Evolutionary conservation across 345 rosid species (phyloP).

Genomic region (Physaria fendleri): DNA sequence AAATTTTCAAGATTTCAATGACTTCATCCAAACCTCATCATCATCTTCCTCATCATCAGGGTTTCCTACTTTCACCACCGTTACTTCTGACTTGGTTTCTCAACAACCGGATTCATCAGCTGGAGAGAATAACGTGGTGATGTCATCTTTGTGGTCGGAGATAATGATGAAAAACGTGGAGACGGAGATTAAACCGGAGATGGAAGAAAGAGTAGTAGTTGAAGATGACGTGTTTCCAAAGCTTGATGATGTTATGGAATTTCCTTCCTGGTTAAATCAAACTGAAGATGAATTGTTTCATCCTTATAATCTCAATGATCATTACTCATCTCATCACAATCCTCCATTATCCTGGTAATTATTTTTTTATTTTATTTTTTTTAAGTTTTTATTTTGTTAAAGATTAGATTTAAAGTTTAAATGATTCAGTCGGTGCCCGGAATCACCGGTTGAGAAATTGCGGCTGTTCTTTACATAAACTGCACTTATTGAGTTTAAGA

Average conservation of each 20-base stretch:
- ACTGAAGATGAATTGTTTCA: neutral
- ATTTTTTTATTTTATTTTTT: neutral
- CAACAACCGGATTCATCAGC: too few species aligned
- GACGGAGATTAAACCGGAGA: slow-evolving; percentile 17
- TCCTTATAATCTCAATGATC: neutral
- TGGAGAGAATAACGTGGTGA: slow-evolving; percentile 40
- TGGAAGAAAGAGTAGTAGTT: slow-evolving; percentile 32
- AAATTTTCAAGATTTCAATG: slow-evolving; percentile 76
- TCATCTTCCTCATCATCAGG: slow-evolving; percentile 37
- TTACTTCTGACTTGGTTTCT: neutral
- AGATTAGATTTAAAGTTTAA: too few species aligned
- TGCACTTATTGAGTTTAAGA: slow-evolving; percentile 8
- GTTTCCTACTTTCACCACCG: slow-evolving; percentile 11
- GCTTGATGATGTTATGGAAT: neutral
- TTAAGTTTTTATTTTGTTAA: too few species aligned
- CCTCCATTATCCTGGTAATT: slow-evolving; percentile 78
- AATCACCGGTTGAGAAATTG: too few species aligned
- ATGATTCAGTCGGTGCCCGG: too few species aligned
- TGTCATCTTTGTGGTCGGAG: too few species aligned
- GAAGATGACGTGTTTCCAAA: neutral
- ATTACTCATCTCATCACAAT: slow-evolving; percentile 55
- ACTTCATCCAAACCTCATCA: too few species aligned
- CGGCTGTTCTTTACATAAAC: slow-evolving; percentile 21
- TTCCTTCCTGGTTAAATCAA: neutral
- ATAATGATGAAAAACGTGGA: slow-evolving; percentile 24